Evolutionary conservation across 176 grass and related monocot species (phyloP).

Genomic region (Juncus inflexus): DNA sequence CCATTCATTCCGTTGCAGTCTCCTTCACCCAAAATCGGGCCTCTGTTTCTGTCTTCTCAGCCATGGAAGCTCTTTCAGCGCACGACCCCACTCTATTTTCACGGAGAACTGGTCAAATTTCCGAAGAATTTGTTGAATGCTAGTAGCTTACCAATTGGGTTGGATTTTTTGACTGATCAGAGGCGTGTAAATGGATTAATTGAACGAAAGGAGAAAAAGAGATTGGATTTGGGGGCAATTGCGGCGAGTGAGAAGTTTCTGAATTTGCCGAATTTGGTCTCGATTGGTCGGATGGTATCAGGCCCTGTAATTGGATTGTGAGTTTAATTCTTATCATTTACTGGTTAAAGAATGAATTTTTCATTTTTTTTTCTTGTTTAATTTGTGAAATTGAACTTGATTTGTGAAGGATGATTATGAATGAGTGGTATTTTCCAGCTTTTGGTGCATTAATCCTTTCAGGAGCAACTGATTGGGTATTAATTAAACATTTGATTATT

Average conservation of each 20-base stretch:
- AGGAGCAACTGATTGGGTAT: slow-evolving; percentile 94
- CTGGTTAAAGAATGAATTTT: slow-evolving; percentile 4
- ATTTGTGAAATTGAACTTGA: not conserved
- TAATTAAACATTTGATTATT: slow-evolving; percentile 19
- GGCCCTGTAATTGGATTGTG: slow-evolving; percentile 89
- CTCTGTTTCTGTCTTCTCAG: slow-evolving; percentile 53
- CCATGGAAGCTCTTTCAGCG: slow-evolving; percentile 70
- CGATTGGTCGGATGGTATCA: slow-evolving; percentile 79
- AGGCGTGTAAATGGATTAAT: slow-evolving; percentile 5
- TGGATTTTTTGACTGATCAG: slow-evolving; percentile 10
- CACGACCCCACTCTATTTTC: slow-evolving; percentile 53
- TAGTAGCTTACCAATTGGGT: slow-evolving; percentile 33
- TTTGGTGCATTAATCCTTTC: slow-evolving; percentile 68
- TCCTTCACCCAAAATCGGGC: slow-evolving; percentile 28
- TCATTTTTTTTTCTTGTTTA: slow-evolving; percentile 1
- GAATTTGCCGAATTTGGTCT: slow-evolving; percentile 93
- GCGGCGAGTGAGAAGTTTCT: slow-evolving; percentile 51
- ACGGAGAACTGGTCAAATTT: slow-evolving; percentile 37
- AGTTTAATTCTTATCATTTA: slow-evolving; percentile 18
- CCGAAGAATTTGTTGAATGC: slow-evolving; percentile 41
- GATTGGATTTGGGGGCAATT: slow-evolving; percentile 1
- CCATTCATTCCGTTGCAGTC: slow-evolving; percentile 23
- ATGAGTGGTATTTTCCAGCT: slow-evolving; percentile 87
- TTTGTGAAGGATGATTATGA: slow-evolving; percentile 74
- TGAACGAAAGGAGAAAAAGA: not conserved